A percentile compares a stretch with the other conserved stretches of the same genome.
Evolutionary conservation across 2,329 filamentous ascomycete genomes (phyloP).

Genomic region (Macrophomina pseudophaseolina): DNA sequence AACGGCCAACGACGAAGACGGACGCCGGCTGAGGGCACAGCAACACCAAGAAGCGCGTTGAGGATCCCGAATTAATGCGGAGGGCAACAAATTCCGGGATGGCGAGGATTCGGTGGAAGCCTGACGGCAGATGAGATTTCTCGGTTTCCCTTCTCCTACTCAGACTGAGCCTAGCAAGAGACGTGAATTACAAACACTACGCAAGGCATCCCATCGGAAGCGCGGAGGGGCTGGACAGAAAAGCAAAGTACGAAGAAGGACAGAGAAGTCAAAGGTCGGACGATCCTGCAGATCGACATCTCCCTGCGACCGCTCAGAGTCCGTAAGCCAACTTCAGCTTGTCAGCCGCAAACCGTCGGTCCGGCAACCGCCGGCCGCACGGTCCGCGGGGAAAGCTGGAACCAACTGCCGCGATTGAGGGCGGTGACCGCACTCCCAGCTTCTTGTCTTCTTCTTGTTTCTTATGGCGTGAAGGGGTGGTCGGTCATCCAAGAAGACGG

Average conservation of each 20-base stretch:
- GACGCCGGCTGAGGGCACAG: not conserved
- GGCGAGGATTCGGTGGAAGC: too few relatives aligned
- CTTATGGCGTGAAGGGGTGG: not conserved
- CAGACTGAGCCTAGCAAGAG: not conserved
- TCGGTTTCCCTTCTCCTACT: too few relatives aligned
- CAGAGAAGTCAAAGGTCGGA: not conserved
- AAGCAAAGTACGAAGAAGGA: not conserved
- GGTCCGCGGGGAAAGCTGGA: not conserved
- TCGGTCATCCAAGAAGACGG: not conserved
- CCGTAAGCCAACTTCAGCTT: conserved; percentile 8
- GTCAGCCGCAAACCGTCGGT: conserved; percentile 14
- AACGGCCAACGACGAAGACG: not conserved
- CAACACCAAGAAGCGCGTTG: too few relatives aligned
- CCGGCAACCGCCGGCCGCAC: conserved; percentile 19
- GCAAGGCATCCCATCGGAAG: not conserved
- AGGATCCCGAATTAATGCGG: too few relatives aligned
- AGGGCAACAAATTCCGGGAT: too few relatives aligned
- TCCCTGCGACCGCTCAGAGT: not conserved
- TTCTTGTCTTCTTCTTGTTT: not conserved
- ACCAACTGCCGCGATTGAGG: not conserved
- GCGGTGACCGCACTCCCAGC: too few relatives aligned
- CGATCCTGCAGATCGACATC: conserved; percentile 14
- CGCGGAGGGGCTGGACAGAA: not conserved
- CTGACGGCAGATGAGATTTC: too few relatives aligned
- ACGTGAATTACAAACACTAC: not conserved